These are phyloP conservation scores for Acanthamoeba royreba DNA, from an alignment of 208 protist species.

Conservation along the genomic window DNA sequence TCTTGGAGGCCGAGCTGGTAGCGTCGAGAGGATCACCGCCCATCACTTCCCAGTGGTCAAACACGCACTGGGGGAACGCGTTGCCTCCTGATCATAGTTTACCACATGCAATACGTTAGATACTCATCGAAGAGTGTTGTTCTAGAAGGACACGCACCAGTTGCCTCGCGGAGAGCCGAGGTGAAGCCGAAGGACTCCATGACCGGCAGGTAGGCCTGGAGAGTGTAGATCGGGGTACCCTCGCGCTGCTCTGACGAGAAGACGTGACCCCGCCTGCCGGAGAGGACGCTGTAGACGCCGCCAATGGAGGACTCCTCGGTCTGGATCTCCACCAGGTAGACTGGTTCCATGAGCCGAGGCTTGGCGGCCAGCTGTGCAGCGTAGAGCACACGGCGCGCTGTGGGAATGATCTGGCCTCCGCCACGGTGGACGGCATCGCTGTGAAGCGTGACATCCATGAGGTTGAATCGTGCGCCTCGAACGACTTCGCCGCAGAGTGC, in stretches of 20 bases:
- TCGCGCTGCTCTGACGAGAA: slow-evolving; percentile 93
- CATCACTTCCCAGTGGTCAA: slow-evolving; percentile 97
- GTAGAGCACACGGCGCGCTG: slow-evolving; percentile 92
- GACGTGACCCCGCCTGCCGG: slow-evolving; percentile 94
- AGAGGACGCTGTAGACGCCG: slow-evolving; percentile 95
- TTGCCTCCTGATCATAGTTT: no score
- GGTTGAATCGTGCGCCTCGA: slow-evolving; percentile 94
- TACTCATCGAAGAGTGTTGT: no score
- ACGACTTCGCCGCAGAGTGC: slow-evolving; percentile 95
- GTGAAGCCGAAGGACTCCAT: slow-evolving; percentile 98
- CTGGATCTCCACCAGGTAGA: slow-evolving; percentile 95
- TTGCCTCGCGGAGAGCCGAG: slow-evolving; percentile 92
- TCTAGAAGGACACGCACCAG: no score
- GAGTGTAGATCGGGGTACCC: slow-evolving; percentile 94
- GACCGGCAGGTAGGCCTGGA: slow-evolving; percentile 98
- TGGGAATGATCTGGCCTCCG: slow-evolving; percentile 97
- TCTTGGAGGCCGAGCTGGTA: slow-evolving; percentile 77
- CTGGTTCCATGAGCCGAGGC: slow-evolving; percentile 95
- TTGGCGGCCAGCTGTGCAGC: slow-evolving; percentile 89
- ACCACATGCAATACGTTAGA: no score
- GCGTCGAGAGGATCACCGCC: slow-evolving; percentile 85
- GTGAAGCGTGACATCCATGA: slow-evolving; percentile 97
- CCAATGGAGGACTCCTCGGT: slow-evolving; percentile 92
- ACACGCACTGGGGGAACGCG: slow-evolving; percentile 98
- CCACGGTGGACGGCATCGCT: slow-evolving; percentile 98